phyloP scores from a whole-genome alignment of 2,329 filamentous ascomycete genomes.

The Bipolaris sorokiniana region DNA sequence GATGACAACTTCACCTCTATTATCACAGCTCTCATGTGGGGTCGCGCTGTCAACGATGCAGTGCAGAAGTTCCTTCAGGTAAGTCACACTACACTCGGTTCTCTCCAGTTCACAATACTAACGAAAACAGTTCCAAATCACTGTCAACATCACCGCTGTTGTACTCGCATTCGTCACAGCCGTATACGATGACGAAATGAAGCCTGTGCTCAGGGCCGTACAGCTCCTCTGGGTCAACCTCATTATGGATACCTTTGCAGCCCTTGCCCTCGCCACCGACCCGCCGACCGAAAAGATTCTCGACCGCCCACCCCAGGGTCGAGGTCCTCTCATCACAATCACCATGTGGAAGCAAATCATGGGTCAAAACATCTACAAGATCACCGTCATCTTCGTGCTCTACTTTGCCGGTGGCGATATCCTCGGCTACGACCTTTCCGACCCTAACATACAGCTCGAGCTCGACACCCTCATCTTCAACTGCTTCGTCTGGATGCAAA shows the following conservation, averaged over 20 bases:
- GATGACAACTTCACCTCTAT: conserved; percentile 99
- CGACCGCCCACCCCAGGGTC: conserved; percentile 83
- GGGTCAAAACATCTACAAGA: conserved; percentile 66
- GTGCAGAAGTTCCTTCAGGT: conserved; percentile 91
- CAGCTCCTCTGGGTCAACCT: conserved; percentile 98
- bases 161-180: conserved; percentile 97
- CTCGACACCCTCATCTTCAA: conserved; percentile 70
- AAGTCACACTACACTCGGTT: conserved; percentile 41
- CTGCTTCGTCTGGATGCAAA: conserved; percentile 74
- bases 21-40: conserved; percentile 91
- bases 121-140: conserved; percentile 75
- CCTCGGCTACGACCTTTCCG: conserved; percentile 58
- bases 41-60: conserved; percentile 96
- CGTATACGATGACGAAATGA: conserved; percentile 81
- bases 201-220: conserved; percentile 91
- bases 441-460: conserved; percentile 50
- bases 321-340: conserved; percentile 74
- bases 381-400: conserved; percentile 63
- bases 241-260: conserved; percentile 93
- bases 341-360: conserved; percentile 71
- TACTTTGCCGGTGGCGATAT: conserved; percentile 67
- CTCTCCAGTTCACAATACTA: not conserved
- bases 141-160: conserved; percentile 96
- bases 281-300: conserved; percentile 95
- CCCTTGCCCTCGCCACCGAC: conserved; percentile 95